Evolutionary conservation across 164 flowering plant species (phyloP), one percentile per base, ranked within the genome.

Genomic region (Aristolochia contorta): DNA sequence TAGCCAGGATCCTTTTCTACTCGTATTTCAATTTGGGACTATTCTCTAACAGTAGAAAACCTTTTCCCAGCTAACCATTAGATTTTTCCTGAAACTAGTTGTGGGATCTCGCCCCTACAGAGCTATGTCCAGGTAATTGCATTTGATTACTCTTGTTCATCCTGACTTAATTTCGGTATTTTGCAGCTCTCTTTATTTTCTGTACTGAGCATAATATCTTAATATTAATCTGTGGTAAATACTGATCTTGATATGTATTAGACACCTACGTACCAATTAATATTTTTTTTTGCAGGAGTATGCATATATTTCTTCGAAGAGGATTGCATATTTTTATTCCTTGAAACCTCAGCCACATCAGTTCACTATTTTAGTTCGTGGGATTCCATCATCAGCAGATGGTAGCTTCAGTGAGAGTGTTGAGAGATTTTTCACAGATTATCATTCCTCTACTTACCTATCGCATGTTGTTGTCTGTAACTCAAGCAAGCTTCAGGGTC

Each of bases 341-440:
- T 88, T 94, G 62, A 76, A 79, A 69, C 99, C 96, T 75, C 89
- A 80, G 75, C 85, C 92, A 13, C 83, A 82, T 69, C 89, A 90
- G 43, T 90, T 93, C 73, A 86, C 95, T 60, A 69, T 90, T 74
- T 69, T 93, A 65, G 94, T 90, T 67, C 86, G 87, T 52, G 72
- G 86, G 57, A 81, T 88, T 43, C 96, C 98, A 61, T 66, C 63
- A 46, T 59, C 83, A 21, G 67, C 67, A 51, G 87, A 83, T 19
- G 69, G 72, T 66, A 82, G 77, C 41, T 65, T 85, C 68, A 74
- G 87, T 72, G 84, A 84, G 30, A 77, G 57, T 69, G 87, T 93
- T 67, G 87, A 84, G 49, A 81, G 62, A 22, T 90, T 93, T 72
- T 93, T 88, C 65, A 69, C 54, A 22, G 88, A 86, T 67, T 76